Base-by-base conservation (phyloP, 23 red algal genomes). In the Gracilaria gracilis region DNA sequence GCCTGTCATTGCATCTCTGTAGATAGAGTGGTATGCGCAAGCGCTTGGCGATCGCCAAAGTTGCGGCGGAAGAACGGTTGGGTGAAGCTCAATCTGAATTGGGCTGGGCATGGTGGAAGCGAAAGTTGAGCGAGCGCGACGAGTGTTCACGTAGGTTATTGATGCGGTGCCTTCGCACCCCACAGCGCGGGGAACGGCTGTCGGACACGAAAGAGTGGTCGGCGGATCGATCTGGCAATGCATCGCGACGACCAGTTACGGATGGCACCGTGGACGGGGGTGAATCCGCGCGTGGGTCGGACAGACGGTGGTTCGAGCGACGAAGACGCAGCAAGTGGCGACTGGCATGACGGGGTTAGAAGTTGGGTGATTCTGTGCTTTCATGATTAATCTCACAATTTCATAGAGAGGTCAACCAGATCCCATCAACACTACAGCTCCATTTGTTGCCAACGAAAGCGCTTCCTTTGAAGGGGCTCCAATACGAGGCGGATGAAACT, bases 141-240 rank as follows among this genome's bases (percentile, higher is more conserved):
- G 61, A 69, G 49, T 64, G 66, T 20, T 64, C 61, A 39, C 33
- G 77, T 11, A 81, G 36, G 39, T 34, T 70, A 31, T 70, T 57
- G 7, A 70, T 74, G 12, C 61, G 17, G 7, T 70, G 83, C 39
- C 83, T 74, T 23, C 61, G 83, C 16, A 65, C 58, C 9, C 83
- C 83, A 38, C 46, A 37, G 16, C 57, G 77, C 49, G 77, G 24
- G 28, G 57, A 54, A 50, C 49, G 50, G 39, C 37, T 61, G 19
- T 86, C 83, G 66, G 61, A 69, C 15, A 57, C 51, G 83, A 23
- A 66, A 21, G 23, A 33, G 8, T 64, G 28, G 35, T 12, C 50
- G 35, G 37, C 36, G 25, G 51, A 20, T 29, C 61, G 66, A 57
- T 54, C 61, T 12, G 46, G 83, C 1, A 39, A 66, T 2, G 83